Evolutionary conservation across 2,329 filamentous ascomycete species (phyloP).

Genomic region (Paradendryphiella salina): DNA sequence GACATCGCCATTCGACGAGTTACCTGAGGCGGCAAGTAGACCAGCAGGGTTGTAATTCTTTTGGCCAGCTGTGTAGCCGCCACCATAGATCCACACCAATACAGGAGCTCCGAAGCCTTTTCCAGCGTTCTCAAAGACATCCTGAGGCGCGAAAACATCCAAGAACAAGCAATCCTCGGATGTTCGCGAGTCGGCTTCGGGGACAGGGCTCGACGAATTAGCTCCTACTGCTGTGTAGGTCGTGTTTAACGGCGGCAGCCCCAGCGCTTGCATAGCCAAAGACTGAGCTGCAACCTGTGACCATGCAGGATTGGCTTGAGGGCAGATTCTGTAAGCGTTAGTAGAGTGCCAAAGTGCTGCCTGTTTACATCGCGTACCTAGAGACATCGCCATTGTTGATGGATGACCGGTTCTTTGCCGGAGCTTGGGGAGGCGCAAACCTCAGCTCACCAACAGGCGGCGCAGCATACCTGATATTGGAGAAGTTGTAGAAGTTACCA

Average conservation of each 20-base stretch:
- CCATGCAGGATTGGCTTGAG: constrained; percentile 53
- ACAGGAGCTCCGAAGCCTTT: constrained; percentile 48
- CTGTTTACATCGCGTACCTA: constrained; percentile 25
- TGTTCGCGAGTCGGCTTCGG: constrained; percentile 31
- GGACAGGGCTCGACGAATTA: constrained; percentile 33
- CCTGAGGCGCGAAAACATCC: constrained; percentile 52
- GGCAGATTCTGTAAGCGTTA: constrained; percentile 35
- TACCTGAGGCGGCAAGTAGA: constrained; percentile 50
- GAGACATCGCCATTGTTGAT: constrained; percentile 52
- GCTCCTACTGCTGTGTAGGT: constrained; percentile 32
- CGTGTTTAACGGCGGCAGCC: constrained; percentile 33
- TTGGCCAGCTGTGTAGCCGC: constrained; percentile 50
- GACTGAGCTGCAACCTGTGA: constrained; percentile 38
- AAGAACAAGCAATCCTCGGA: constrained; percentile 56
- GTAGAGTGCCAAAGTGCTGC: not conserved
- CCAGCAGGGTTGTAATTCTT: constrained; percentile 49
- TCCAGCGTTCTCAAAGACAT: constrained; percentile 41
- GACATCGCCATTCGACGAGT: constrained; percentile 47
- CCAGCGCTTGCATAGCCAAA: constrained; percentile 36
- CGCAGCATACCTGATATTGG: constrained; percentile 60
- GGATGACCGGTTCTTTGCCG: constrained; percentile 48
- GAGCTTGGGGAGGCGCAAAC: constrained; percentile 54
- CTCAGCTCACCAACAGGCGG: constrained; percentile 57
- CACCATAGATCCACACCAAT: constrained; percentile 56
- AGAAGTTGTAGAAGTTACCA: constrained; percentile 57